Evolutionary conservation across 2,329 filamentous ascomycete species (phyloP).

Genomic region (Fusarium solani-melongenae): DNA sequence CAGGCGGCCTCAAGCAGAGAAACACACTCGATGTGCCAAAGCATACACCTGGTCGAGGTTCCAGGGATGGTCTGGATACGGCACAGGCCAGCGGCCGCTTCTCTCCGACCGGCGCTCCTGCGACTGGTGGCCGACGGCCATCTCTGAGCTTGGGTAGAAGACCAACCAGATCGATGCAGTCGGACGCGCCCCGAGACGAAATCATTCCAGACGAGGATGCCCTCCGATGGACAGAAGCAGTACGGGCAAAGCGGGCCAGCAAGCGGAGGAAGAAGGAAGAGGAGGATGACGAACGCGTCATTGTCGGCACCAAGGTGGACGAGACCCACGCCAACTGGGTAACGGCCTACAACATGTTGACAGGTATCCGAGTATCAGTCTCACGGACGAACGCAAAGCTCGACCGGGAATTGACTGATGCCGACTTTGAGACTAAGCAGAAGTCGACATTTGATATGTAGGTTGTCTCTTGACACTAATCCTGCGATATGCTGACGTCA

Average conservation of each 20-base stretch:
- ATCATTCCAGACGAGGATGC: slow-evolving; percentile 89
- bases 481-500: slow-evolving; percentile 21
- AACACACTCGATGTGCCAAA: slow-evolving; percentile 91
- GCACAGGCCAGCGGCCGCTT: slow-evolving; percentile 82
- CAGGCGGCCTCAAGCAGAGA: slow-evolving; percentile 76
- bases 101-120: slow-evolving; percentile 71
- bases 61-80: slow-evolving; percentile 77
- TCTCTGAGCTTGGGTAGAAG: slow-evolving; percentile 87
- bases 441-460: slow-evolving; percentile 99
- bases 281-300: slow-evolving; percentile 91
- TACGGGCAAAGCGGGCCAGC: slow-evolving; percentile 90
- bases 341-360: slow-evolving; percentile 99
- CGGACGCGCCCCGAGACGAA: slow-evolving; percentile 86
- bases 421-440: slow-evolving; percentile 92
- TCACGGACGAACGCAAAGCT: slow-evolving; percentile 97
- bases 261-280: slow-evolving; percentile 85
- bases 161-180: slow-evolving; percentile 85
- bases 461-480: slow-evolving; percentile 49
- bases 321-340: slow-evolving; percentile 98
- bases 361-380: slow-evolving; percentile 95
- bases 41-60: slow-evolving; percentile 70
- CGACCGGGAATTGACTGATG: slow-evolving; percentile 87
- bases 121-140: slow-evolving; percentile 71
- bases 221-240: slow-evolving; percentile 89
- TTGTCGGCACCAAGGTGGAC: slow-evolving; percentile 97